phyloP scores from a whole-genome alignment of 2,329 filamentous ascomycete genomes.

The Lecanoromycetidae sp. region DNA sequence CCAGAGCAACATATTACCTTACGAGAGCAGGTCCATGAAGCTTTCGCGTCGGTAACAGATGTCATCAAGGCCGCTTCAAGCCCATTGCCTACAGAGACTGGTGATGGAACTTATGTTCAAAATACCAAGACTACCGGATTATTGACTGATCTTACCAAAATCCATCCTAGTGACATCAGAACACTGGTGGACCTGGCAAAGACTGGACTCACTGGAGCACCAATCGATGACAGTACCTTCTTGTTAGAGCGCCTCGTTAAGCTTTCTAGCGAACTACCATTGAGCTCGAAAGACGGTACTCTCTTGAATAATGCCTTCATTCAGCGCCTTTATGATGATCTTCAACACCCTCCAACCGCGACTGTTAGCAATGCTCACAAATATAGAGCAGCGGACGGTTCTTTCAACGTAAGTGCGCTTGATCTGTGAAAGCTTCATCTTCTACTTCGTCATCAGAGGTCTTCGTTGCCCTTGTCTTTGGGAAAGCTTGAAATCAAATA shows the following conservation, averaged over 20 bases:
- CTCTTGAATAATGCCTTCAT: constrained; percentile 40
- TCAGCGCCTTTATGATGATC: constrained; percentile 36
- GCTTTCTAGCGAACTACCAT: constrained; percentile 28
- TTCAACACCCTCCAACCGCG: constrained; percentile 57
- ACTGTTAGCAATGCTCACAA: constrained; percentile 42
- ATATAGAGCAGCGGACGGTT: constrained; percentile 59
- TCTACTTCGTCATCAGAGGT: too few species aligned
- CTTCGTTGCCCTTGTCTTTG: too few species aligned
- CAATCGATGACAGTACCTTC: constrained; percentile 50
- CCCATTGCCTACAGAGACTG: constrained; percentile 31
- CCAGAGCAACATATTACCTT: constrained; percentile 6
- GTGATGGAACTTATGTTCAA: constrained; percentile 30
- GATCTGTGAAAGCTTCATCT: too few species aligned
- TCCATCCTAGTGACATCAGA: constrained; percentile 36
- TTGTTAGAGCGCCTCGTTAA: constrained; percentile 48
- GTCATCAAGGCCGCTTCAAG: constrained; percentile 31
- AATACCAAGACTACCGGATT: constrained; percentile 27
- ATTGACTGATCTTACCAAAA: constrained; percentile 34
- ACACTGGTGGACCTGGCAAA: constrained; percentile 31
- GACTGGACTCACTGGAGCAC: constrained; percentile 36
- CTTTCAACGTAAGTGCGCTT: constrained; percentile 47
- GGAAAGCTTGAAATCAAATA: too few species aligned
- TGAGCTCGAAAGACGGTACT: constrained; percentile 25
- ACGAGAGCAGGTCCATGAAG: constrained; percentile 21
- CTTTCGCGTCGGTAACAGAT: constrained; percentile 29